phyloP scores from a whole-genome alignment of 2,329 filamentous ascomycete species.

The Ophiocordyceps camponoti-leonardi region DNA sequence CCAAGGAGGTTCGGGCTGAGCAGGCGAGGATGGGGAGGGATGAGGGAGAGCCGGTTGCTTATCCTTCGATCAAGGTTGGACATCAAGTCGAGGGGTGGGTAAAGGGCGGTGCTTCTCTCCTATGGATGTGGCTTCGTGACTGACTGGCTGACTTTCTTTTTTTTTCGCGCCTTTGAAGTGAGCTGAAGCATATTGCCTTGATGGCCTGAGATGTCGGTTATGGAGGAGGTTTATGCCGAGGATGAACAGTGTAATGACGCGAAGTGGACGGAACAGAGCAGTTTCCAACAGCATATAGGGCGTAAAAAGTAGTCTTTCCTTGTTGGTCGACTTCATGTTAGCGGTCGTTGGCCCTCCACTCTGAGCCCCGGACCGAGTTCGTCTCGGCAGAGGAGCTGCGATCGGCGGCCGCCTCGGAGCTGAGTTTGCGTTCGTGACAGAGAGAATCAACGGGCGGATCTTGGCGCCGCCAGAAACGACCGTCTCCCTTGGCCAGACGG shows the following conservation, averaged over 20 bases:
- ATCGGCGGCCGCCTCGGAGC: conserved; percentile 2
- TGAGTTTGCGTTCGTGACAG: conserved; percentile 4
- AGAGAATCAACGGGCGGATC: conserved; percentile 4
- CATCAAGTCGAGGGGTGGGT: conserved; percentile 39
- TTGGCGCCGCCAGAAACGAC: conserved; percentile 53
- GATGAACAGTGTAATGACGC: background rate
- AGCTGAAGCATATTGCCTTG: conserved; percentile 35
- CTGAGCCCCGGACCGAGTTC: background rate
- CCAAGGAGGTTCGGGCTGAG: conserved; percentile 24
- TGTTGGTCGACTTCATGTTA: background rate
- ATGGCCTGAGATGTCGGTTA: conserved; percentile 19
- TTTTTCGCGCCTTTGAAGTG: conserved; percentile 12
- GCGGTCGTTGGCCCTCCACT: background rate
- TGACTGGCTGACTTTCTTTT: no score
- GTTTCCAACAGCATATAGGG: no score
- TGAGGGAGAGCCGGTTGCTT: conserved; percentile 31
- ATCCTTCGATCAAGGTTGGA: conserved; percentile 38
- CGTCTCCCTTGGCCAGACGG: conserved; percentile 47
- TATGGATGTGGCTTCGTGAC: background rate
- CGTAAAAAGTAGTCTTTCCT: background rate
- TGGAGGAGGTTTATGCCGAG: background rate
- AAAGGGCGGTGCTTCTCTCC: background rate
- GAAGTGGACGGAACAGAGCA: background rate
- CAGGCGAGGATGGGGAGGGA: conserved; percentile 32
- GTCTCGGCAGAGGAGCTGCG: background rate